A percentile compares a stretch with the other conserved stretches of the same genome.
Conservation (phyloP, 176 grass and related monocot species). For the Leersia perrieri region DNA sequence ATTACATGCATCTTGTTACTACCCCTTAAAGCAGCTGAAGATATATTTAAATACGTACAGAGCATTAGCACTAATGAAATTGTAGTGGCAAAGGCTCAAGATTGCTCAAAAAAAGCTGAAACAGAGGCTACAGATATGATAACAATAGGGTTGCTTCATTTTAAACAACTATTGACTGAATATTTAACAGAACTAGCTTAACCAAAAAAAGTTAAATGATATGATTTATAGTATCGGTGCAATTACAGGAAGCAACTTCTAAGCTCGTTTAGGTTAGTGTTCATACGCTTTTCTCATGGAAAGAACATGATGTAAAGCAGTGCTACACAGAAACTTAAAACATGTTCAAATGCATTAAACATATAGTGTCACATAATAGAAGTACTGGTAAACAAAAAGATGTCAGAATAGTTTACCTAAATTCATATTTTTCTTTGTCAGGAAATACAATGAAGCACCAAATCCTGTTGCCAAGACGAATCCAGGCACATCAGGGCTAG, state of each 20-base stretch:
- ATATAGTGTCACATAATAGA: conserved; percentile 2
- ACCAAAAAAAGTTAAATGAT: background rate
- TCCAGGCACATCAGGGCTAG: conserved; percentile 69
- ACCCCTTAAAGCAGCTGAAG: background rate
- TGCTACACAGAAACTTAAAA: background rate
- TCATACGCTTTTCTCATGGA: background rate
- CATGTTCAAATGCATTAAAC: background rate
- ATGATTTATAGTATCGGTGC: background rate
- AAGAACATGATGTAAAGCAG: background rate
- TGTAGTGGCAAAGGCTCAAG: background rate
- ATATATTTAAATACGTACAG: background rate
- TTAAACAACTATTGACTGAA: background rate
- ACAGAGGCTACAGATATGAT: background rate
- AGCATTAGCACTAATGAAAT: background rate
- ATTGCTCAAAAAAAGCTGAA: background rate
- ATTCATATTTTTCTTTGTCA: conserved; percentile 88
- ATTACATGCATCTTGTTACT: background rate
- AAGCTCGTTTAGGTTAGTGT: background rate
- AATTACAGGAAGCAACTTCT: background rate
- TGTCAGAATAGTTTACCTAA: conserved; percentile 54
- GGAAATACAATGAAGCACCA: conserved; percentile 85
- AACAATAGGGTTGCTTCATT: background rate
- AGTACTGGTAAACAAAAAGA: background rate
- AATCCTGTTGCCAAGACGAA: conserved; percentile 81
- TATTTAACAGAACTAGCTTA: background rate